These are phyloP conservation scores for Plectranthus barbatus DNA, from an alignment of 257 asterid species.

Conservation along the genomic window DNA sequence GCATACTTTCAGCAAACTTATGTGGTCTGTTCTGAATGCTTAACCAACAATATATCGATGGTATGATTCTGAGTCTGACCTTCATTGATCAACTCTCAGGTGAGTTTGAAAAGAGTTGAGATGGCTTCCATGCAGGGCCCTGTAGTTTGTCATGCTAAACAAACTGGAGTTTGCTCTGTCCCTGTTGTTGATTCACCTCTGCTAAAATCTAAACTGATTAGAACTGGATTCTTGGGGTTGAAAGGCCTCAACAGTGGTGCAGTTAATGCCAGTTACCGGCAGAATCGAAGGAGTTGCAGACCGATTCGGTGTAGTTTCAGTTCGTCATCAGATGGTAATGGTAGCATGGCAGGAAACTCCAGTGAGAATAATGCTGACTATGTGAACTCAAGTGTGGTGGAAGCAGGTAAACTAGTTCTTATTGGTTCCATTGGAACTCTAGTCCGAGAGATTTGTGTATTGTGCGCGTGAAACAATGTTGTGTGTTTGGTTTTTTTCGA, in stretches of 20 bases:
- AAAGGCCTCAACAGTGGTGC: constrained; percentile 23
- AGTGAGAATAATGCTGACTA: constrained; percentile 74
- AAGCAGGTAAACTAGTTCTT: constrained; percentile 56
- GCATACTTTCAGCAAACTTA: background rate
- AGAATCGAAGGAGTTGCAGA: constrained; percentile 24
- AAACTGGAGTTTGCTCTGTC: constrained; percentile 33
- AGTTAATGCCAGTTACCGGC: constrained; percentile 20
- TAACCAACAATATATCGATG: background rate
- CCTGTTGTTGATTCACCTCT: constrained; percentile 35
- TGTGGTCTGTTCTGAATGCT: no score
- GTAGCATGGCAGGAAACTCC: constrained; percentile 75
- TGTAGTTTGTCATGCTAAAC: constrained; percentile 62
- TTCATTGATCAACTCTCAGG: constrained; percentile 11
- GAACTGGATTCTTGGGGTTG: constrained; percentile 48
- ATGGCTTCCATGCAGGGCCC: constrained; percentile 75
- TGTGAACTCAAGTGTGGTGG: constrained; percentile 77
- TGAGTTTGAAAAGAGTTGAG: constrained; percentile 21
- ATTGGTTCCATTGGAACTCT: background rate
- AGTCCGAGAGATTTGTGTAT: background rate
- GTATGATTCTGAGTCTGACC: no score
- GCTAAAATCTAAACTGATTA: constrained; percentile 34
- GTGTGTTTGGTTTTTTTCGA: background rate
- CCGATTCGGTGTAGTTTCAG: constrained; percentile 54
- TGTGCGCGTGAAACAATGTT: no score
- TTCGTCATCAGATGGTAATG: constrained; percentile 83